Conservation (phyloP, 2,329 filamentous ascomycete genomes). For the Colletotrichum sojae region DNA sequence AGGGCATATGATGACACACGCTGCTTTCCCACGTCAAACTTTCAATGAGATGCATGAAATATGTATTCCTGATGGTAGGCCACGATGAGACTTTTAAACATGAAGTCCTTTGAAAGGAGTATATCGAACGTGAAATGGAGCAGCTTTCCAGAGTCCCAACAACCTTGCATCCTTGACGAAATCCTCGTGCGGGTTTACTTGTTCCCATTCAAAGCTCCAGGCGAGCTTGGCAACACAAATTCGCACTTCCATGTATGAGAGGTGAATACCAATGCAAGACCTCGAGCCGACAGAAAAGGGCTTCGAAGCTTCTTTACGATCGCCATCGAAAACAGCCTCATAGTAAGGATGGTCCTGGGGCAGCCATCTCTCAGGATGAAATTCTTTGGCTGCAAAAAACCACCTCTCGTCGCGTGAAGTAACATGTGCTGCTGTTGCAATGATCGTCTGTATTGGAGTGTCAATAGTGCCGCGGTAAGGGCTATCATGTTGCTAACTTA, state of each 20-base stretch:
- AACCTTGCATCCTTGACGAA: slow-evolving; percentile 19
- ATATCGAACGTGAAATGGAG: slow-evolving; percentile 24
- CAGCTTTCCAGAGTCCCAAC: slow-evolving; percentile 25
- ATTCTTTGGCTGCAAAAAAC: slow-evolving; percentile 26
- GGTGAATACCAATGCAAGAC: slow-evolving; percentile 20
- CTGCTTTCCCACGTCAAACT: no score
- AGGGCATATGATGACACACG: no score
- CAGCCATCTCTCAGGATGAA: slow-evolving; percentile 29
- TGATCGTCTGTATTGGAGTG: background rate
- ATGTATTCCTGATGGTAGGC: no score
- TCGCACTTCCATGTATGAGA: slow-evolving; percentile 23
- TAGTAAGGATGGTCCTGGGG: slow-evolving; percentile 5
- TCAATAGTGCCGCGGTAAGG: background rate
- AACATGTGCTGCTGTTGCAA: slow-evolving; percentile 22
- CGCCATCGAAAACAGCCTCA: background rate
- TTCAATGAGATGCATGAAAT: no score
- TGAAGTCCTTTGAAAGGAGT: slow-evolving; percentile 1
- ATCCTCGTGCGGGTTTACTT: slow-evolving; percentile 8
- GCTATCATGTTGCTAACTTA: background rate
- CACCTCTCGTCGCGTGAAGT: slow-evolving; percentile 26
- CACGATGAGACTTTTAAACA: background rate
- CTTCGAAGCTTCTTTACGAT: slow-evolving; percentile 22
- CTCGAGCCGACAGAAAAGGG: slow-evolving; percentile 19
- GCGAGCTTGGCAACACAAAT: slow-evolving; percentile 22
- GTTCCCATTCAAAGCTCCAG: slow-evolving; percentile 20